Evolutionary conservation across 2,329 filamentous ascomycete genomes (phyloP).

Genomic region (Penicillium sp.): DNA sequence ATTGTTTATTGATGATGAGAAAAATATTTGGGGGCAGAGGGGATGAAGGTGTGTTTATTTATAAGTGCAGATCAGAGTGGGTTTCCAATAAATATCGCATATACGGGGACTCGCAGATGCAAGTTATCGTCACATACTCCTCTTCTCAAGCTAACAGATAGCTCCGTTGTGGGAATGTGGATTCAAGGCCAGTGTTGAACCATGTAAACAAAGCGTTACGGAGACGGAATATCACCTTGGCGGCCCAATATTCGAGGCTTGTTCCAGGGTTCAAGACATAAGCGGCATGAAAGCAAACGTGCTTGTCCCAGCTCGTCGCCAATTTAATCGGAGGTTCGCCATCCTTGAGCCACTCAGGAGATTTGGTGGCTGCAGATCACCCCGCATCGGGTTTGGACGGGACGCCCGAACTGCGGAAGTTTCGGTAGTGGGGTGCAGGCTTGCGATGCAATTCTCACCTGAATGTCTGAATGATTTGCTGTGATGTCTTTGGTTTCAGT

Average conservation of each 20-base stretch:
- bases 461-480: neutral
- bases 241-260: conserved; percentile 1
- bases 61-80: neutral
- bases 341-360: conserved; percentile 5
- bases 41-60: neutral
- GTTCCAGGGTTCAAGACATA: conserved; percentile 5
- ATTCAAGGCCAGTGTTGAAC: neutral
- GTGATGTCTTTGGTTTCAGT: neutral
- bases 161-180: neutral
- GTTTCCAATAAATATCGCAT: neutral
- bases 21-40: neutral
- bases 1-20: neutral
- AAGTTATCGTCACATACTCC: neutral
- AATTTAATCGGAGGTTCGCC: neutral
- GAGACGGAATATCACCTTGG: conserved; percentile 5
- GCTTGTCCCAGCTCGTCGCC: neutral
- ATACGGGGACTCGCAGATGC: neutral
- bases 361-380: conserved; percentile 8
- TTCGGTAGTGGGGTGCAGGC: neutral
- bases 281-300: neutral
- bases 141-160: neutral
- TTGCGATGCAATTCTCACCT: neutral
- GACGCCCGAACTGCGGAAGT: neutral
- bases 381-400: conserved; percentile 6
- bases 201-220: neutral